phyloP scores from a whole-genome alignment of 495 filamentous ascomycete genomes.

The Chlorociboria aeruginascens region DNA sequence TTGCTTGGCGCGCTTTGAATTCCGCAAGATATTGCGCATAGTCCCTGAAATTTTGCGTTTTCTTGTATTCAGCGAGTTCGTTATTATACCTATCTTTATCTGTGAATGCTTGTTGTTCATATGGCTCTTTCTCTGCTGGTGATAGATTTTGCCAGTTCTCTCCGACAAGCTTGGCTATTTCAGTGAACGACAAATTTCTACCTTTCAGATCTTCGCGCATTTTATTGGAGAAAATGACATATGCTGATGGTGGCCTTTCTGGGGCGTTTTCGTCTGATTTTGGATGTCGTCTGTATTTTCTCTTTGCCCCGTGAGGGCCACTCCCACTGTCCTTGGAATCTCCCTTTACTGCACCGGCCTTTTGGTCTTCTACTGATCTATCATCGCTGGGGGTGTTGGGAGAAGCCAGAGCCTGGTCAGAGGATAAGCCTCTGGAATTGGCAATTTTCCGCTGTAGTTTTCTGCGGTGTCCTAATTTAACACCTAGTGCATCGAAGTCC shows the following conservation, averaged over 20 bases:
- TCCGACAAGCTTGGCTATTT: conserved; percentile 71
- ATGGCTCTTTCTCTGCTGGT: conserved; percentile 53
- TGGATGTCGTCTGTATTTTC: conserved; percentile 69
- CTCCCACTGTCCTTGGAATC: conserved; percentile 26
- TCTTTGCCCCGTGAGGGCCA: conserved; percentile 34
- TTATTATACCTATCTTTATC: conserved; percentile 61
- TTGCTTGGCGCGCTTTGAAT: conserved; percentile 55
- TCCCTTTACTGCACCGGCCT: conserved; percentile 17
- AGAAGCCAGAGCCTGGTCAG: conserved; percentile 30
- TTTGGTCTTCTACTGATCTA: conserved; percentile 10
- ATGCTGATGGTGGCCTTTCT: conserved; percentile 65
- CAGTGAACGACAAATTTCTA: conserved; percentile 63
- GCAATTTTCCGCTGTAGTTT: conserved; percentile 40
- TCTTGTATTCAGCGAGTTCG: conserved; percentile 60
- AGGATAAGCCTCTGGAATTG: conserved; percentile 45
- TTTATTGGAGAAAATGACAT: conserved; percentile 75
- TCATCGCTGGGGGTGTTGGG: conserved; percentile 19
- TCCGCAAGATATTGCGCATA: conserved; percentile 59
- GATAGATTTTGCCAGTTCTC: conserved; percentile 65
- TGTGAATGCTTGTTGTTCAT: conserved; percentile 51
- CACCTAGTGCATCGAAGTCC: conserved; percentile 56
- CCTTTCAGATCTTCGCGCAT: conserved; percentile 64
- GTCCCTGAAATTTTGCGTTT: conserved; percentile 46
- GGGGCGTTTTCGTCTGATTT: conserved; percentile 74
- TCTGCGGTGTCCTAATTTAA: conserved; percentile 68